Base-by-base conservation (phyloP, 352 stramenopile genomes). In the Thraustochytrium striatum region DNA sequence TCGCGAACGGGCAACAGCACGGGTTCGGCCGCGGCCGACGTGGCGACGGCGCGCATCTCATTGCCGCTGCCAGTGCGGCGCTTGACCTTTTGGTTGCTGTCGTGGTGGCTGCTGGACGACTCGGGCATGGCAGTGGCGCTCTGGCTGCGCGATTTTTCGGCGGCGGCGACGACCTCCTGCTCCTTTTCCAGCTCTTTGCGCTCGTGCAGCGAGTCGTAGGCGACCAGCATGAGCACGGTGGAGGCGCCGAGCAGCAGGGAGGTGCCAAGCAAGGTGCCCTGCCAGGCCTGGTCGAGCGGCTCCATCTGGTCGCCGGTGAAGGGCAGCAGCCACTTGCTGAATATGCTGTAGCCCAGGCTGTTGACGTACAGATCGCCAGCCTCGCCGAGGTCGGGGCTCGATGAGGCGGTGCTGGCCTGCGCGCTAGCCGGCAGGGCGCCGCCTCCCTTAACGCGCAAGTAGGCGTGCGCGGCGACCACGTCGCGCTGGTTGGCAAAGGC, bases 381-480 rank as follows among this genome's bases (percentile, higher is more conserved):
- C 2, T 30, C 65, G 8, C 44, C 68, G 32, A 62, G 35, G n/a
- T 35, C 43, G 16, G 43, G 41, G 25, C 30, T 43, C 30, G 41
- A 32, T 5, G 44, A 58, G 0, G 65, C 16, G 47, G 16, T 25
- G 47, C 47, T 55, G 16, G 16, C 47, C 47, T 16, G 25, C n/a
- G n/a, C n/a, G n/a, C n/a, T n/a, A n/a, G n/a, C n/a, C n/a, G n/a
- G n/a, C n/a, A n/a, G n/a, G n/a, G n/a, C n/a, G n/a, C n/a, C n/a
- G n/a, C n/a, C n/a, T n/a, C n/a, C n/a, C 41, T 70, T 70, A 28
- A 75, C 52, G 44, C 65, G 65, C 21, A 75, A n/a, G 47, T 75
- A 75, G 16, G 65, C 65, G 35, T 61, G 44, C 16, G 65, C 65
- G 0, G 65, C 65, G 11, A 75, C 52, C 21, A 75, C 68, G 2